Evolutionary conservation across 2,329 filamentous ascomycete genomes (phyloP), one percentile per base, ranked within the genome.

Genomic region (Gaeumannomyces sp.): DNA sequence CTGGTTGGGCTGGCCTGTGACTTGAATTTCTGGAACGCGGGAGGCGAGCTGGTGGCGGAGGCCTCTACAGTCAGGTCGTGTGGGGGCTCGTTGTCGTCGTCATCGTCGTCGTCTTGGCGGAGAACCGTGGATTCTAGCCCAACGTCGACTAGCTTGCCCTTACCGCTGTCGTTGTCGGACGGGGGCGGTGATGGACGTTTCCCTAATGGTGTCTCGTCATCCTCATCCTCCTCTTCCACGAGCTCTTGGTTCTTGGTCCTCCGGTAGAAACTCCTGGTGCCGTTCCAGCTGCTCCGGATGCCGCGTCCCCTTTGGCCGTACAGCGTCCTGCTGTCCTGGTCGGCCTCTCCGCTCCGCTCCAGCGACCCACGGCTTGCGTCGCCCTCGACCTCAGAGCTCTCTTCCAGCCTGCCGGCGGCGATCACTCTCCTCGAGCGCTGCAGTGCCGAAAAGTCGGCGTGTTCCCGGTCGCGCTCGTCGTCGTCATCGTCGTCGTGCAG

Each of bases 401-500:
- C 93, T 53, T 90, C 91, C 62, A 97, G 79, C 70, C 91, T 87
- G 76, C 90, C 92, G 19, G 89, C 88, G 19, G 92, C 92, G 73
- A 97, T 94, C 66, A 97, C 91, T 60, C 93, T 86, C 70, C 95
- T 86, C 69, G 94, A 98, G 70, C 90, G 85, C 76, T 98, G 93
- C 65, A 99, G 80, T 7, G 94, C 94, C 76, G 93, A 96, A 69
- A 95, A 88, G 76, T 98, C 95, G n/a, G 93, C 93, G 45, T 94
- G 91, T 73, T 98, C 94, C 64, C 93, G 83, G 71, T 96, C 91
- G 71, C 92, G 89, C 76, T 97, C 93, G 71, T 92, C 90, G 74
- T 95, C 93, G 67, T 98, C 94, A 68, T 97, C 93, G 73, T 96
- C 92, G 76, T 97, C n/a, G n/a, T n/a, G n/a, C n/a, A n/a, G n/a